These are phyloP conservation scores for Aspergillus leporis DNA, from an alignment of 495 filamentous ascomycete genomes.

Conservation along the genomic window DNA sequence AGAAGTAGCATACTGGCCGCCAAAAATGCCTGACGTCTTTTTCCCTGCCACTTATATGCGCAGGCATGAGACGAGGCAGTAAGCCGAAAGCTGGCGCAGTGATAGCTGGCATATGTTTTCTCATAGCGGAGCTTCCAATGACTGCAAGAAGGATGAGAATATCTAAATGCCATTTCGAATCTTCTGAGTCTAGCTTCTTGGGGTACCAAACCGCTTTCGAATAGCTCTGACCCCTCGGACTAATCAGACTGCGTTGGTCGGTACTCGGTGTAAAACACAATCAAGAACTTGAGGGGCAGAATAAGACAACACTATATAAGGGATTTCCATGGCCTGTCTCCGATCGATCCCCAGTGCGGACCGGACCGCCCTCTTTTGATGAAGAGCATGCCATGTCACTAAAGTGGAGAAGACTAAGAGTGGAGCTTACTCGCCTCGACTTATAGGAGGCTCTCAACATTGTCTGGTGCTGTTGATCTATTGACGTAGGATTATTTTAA, in stretches of 20 bases:
- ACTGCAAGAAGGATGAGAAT: conserved; percentile 64
- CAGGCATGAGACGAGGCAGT: conserved; percentile 63
- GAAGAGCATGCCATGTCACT: background rate
- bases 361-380: background rate
- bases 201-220: conserved; percentile 22
- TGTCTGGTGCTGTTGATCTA: too few relatives aligned
- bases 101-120: conserved; percentile 55
- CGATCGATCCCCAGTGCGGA: background rate
- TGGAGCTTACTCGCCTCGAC: background rate
- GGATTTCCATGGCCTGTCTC: background rate
- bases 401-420: background rate
- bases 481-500: too few relatives aligned
- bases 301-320: background rate
- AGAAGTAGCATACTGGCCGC: conserved; percentile 58
- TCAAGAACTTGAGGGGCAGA: too few relatives aligned
- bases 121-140: conserved; percentile 60
- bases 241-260: background rate
- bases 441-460: background rate
- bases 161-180: conserved; percentile 43
- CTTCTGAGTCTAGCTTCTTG: conserved; percentile 8
- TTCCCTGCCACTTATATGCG: conserved; percentile 45
- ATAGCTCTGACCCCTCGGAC: background rate
- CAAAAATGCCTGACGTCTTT: conserved; percentile 50
- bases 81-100: conserved; percentile 56
- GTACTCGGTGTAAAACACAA: background rate